Evolutionary conservation across 805 yeast genomes (phyloP).

Genomic region (Candida saitoana): DNA sequence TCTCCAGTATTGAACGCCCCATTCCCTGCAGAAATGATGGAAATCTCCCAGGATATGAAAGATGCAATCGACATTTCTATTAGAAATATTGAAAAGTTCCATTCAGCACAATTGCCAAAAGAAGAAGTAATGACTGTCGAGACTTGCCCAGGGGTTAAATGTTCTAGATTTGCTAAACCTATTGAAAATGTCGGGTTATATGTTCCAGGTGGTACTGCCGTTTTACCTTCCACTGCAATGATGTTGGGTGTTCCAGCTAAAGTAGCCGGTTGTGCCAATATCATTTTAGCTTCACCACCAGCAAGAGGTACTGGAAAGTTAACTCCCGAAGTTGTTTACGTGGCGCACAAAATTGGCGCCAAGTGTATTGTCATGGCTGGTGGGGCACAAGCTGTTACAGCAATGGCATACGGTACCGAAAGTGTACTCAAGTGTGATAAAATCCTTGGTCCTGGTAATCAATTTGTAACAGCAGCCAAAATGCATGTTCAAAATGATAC

Average conservation of each 20-base stretch:
- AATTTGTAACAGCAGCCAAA: slow-evolving; percentile 98
- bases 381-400: slow-evolving; percentile 98
- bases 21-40: slow-evolving; percentile 72
- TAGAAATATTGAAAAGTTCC: slow-evolving; percentile 86
- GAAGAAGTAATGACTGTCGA: slow-evolving; percentile 74
- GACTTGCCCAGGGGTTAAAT: slow-evolving; percentile 88
- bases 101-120: slow-evolving; percentile 80
- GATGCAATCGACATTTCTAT: slow-evolving; percentile 86
- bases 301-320: slow-evolving; percentile 80
- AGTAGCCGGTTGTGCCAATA: slow-evolving; percentile 95
- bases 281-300: slow-evolving; percentile 93
- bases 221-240: slow-evolving; percentile 93
- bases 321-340: slow-evolving; percentile 96
- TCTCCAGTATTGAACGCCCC: slow-evolving; percentile 85
- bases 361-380: slow-evolving; percentile 89
- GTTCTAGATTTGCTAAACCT: slow-evolving; percentile 93
- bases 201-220: slow-evolving; percentile 99
- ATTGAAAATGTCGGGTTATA: slow-evolving; percentile 93
- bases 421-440: slow-evolving; percentile 90
- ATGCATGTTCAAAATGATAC: slow-evolving; percentile 96
- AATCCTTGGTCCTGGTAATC: slow-evolving; percentile 98
- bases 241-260: slow-evolving; percentile 98
- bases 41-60: slow-evolving; percentile 67
- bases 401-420: slow-evolving; percentile 98
- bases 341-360: slow-evolving; percentile 95